phyloP scores from a whole-genome alignment of 495 filamentous ascomycete species.

The Aspergillus heteromorphus region DNA sequence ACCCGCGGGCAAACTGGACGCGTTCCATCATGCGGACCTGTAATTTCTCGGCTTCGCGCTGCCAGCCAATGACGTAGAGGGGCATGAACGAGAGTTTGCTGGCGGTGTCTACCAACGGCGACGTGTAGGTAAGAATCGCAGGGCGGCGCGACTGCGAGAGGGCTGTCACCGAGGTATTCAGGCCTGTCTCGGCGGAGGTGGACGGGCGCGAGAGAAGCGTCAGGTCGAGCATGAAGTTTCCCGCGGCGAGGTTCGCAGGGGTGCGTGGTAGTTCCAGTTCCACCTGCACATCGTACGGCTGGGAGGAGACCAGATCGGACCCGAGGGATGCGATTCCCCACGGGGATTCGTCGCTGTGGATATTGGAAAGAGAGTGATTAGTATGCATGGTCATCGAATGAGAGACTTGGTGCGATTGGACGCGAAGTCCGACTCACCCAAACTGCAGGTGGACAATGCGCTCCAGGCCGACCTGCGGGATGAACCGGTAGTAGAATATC shows the following conservation, averaged over 20 bases:
- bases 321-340: constrained; percentile 40
- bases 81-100: constrained; percentile 50
- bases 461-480: constrained; percentile 65
- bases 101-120: constrained; percentile 50
- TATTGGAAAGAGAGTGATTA: not conserved
- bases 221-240: constrained; percentile 95
- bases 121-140: constrained; percentile 62
- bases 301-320: constrained; percentile 36
- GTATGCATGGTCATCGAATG: not conserved
- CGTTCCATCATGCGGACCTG: constrained; percentile 65
- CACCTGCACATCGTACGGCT: constrained; percentile 63
- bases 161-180: constrained; percentile 22
- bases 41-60: constrained; percentile 51
- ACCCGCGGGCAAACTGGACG: constrained; percentile 55
- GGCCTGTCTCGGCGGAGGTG: constrained; percentile 18
- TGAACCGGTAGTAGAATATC: constrained; percentile 74
- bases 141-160: constrained; percentile 51
- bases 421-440: constrained; percentile 53
- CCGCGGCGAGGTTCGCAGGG: constrained; percentile 48
- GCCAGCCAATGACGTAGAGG: constrained; percentile 54
- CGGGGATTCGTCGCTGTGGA: constrained; percentile 32
- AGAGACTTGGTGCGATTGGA: not conserved
- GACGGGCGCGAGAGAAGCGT: constrained; percentile 46
- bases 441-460: constrained; percentile 77
- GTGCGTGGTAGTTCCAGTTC: constrained; percentile 66